Conservation (phyloP, 495 filamentous ascomycete genomes). For the Thozetella sp. region DNA sequence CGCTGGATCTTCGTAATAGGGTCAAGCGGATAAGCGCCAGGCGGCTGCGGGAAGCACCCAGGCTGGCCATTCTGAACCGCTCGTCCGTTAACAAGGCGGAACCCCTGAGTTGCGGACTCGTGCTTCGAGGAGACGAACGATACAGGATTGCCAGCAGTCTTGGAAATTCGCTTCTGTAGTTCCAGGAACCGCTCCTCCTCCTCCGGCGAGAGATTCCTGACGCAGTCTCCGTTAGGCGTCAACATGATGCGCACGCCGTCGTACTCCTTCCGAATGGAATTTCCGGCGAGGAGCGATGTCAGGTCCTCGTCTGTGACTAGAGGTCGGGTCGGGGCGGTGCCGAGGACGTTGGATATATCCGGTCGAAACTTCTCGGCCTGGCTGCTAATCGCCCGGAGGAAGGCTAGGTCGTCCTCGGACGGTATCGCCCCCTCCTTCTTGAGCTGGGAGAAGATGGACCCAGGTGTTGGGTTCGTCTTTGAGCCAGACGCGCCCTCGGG, state of each 20-base stretch:
- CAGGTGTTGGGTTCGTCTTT: slow-evolving; percentile 30
- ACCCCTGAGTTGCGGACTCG: slow-evolving; percentile 40
- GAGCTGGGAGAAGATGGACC: slow-evolving; percentile 33
- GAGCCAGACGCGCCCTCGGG: slow-evolving; percentile 6
- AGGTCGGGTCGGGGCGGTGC: slow-evolving; percentile 36
- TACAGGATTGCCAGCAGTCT: slow-evolving; percentile 38
- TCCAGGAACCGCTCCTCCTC: slow-evolving; percentile 79
- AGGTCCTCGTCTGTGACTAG: slow-evolving; percentile 55
- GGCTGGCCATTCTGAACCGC: slow-evolving; percentile 58
- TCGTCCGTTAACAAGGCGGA: slow-evolving; percentile 55
- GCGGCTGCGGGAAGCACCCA: slow-evolving; percentile 47
- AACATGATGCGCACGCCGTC: slow-evolving; percentile 62
- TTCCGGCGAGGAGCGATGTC: slow-evolving; percentile 44
- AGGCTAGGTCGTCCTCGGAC: slow-evolving; percentile 28
- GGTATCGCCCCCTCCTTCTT: slow-evolving; percentile 16
- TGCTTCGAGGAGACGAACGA: slow-evolving; percentile 50
- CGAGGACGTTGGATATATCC: slow-evolving; percentile 8
- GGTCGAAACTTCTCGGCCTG: slow-evolving; percentile 18
- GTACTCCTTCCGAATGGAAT: slow-evolving; percentile 49
- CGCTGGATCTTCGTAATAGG: slow-evolving; percentile 58
- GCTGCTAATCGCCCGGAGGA: slow-evolving; percentile 26
- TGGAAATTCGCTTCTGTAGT: slow-evolving; percentile 64
- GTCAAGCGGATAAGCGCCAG: slow-evolving; percentile 43
- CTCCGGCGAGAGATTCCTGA: slow-evolving; percentile 72
- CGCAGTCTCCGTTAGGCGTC: slow-evolving; percentile 76